A percentile compares a stretch with the other conserved stretches of the same genome.
phyloP scores from a whole-genome alignment of 257 asterid species.

The Gentiana straminea region DNA sequence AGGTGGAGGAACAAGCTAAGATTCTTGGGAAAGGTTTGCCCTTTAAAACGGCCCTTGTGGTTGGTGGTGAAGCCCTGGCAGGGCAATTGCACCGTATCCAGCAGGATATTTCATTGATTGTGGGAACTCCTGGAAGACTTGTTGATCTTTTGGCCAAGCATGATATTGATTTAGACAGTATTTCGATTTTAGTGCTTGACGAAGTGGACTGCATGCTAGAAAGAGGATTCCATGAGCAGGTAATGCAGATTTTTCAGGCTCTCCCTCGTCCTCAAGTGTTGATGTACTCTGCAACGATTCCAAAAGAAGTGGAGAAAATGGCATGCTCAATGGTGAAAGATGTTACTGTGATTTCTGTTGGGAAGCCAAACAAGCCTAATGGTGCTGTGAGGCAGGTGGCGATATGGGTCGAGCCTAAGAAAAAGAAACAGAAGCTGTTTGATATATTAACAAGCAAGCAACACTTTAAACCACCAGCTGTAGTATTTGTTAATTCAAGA shows the following conservation, averaged over 20 bases:
- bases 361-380: slow-evolving; percentile 59
- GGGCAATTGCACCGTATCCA: slow-evolving; percentile 72
- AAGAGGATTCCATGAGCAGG: slow-evolving; percentile 83
- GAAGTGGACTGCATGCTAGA: slow-evolving; percentile 88
- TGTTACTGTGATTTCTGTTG: slow-evolving; percentile 48
- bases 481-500: slow-evolving; percentile 85
- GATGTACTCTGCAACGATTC: slow-evolving; percentile 87
- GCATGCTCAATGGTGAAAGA: slow-evolving; percentile 56
- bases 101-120: slow-evolving; percentile 80
- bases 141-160: slow-evolving; percentile 77
- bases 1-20: slow-evolving; percentile 94
- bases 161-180: slow-evolving; percentile 49
- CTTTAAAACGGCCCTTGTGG: slow-evolving; percentile 80
- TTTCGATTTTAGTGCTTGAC: slow-evolving; percentile 75
- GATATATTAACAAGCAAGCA: slow-evolving; percentile 71
- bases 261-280: slow-evolving; percentile 75
- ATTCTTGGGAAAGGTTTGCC: slow-evolving; percentile 82
- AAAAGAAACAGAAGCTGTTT: slow-evolving; percentile 86
- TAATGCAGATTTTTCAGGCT: slow-evolving; percentile 69
- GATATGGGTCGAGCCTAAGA: slow-evolving; percentile 87
- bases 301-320: slow-evolving; percentile 63
- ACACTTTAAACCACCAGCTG: slow-evolving; percentile 82
- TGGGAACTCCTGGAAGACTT: slow-evolving; percentile 88
- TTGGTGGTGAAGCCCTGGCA: slow-evolving; percentile 94
- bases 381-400: slow-evolving; percentile 70